Percentiles rank a stretch among this genome's conserved stretches.
Conservation (phyloP, 2,329 filamentous ascomycete species). For the Aspergillus bombycis region DNA sequence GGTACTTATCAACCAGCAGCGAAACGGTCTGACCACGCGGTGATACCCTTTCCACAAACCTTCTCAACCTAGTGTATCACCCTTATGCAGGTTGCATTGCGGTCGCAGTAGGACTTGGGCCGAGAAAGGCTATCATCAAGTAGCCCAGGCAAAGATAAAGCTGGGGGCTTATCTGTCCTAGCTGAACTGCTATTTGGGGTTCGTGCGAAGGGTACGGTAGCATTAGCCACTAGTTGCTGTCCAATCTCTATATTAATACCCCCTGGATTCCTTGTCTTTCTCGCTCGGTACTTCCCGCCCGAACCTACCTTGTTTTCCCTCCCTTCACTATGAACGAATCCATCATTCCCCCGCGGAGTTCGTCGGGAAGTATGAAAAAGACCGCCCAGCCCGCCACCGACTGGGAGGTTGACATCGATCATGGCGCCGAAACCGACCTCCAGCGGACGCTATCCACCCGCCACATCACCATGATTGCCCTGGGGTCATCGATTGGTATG, state of each 20-base stretch:
- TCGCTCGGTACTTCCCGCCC: not conserved
- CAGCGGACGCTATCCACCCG: constrained; percentile 45
- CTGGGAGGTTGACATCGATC: constrained; percentile 13
- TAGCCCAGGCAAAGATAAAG: not conserved
- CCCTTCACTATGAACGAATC: not conserved
- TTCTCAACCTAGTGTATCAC: not conserved
- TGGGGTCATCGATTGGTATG: constrained; percentile 50
- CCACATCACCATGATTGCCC: constrained; percentile 45
- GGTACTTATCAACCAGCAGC: not conserved
- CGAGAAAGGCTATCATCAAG: not conserved
- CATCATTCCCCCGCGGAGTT: not conserved
- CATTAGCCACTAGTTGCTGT: not conserved
- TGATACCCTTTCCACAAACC: not conserved
- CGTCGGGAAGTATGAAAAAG: not conserved
- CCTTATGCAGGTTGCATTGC: not conserved
- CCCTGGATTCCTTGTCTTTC: not conserved
- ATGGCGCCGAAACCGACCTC: constrained; percentile 38
- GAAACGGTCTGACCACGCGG: not conserved
- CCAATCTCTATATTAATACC: not conserved
- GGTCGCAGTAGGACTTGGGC: too few relatives aligned
- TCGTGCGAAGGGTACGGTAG: not conserved
- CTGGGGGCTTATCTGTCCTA: not conserved
- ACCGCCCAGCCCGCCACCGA: not conserved
- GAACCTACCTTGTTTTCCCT: too few relatives aligned
- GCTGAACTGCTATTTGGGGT: not conserved